A percentile compares a stretch with the other conserved stretches of the same genome.
Evolutionary conservation across 2,329 filamentous ascomycete species (phyloP).

Genomic region (Orbilia blumenaviensis): DNA sequence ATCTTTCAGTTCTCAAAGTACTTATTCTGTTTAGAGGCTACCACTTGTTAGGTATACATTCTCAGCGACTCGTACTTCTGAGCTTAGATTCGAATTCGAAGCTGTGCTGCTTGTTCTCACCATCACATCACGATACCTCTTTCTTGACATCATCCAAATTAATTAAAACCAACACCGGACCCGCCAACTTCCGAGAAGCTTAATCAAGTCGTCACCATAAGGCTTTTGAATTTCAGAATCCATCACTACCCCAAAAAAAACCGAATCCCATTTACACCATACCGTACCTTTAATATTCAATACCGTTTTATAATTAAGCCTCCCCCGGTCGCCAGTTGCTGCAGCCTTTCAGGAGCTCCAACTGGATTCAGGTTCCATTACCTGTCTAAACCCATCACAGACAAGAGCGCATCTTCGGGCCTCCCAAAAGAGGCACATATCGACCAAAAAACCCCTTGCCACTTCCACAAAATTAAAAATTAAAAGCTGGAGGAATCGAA

Average conservation of each 20-base stretch:
- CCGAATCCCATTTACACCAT: no score
- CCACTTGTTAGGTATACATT: neutral
- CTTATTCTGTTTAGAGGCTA: neutral
- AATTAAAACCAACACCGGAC: neutral
- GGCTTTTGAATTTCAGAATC: no score
- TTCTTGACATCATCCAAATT: neutral
- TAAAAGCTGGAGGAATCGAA: conserved; percentile 4
- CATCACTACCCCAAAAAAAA: no score
- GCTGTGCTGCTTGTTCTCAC: neutral
- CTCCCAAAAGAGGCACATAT: neutral
- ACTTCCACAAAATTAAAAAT: neutral
- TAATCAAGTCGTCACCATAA: neutral
- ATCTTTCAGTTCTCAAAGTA: neutral
- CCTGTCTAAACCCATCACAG: conserved; percentile 6
- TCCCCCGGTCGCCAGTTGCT: neutral
- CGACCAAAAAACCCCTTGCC: no score
- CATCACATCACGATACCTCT: neutral
- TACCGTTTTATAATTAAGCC: neutral
- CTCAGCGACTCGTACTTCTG: neutral
- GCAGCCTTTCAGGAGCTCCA: neutral
- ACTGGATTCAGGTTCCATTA: neutral
- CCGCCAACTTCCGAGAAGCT: neutral
- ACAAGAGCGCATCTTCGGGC: neutral
- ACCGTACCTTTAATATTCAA: no score
- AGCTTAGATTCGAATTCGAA: no score